Conservation (phyloP, 345 rosid species). For the Mangifera indica region DNA sequence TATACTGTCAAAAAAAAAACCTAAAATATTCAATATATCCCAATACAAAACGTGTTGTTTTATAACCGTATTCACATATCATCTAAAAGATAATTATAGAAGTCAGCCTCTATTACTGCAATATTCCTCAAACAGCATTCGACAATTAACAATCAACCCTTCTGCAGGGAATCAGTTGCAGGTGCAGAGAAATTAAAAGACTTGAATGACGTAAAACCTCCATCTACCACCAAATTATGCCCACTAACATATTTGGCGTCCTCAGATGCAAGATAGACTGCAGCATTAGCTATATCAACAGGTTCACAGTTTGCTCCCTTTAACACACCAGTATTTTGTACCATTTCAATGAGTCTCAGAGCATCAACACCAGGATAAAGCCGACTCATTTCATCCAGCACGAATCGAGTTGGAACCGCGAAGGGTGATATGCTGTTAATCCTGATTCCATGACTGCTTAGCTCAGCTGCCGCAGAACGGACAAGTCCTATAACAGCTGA, state of each 20-base stretch:
- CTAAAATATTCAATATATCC: no score
- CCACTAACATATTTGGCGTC: slow-evolving; percentile 85
- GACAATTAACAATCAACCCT: slow-evolving; percentile 3
- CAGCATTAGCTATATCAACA: slow-evolving; percentile 78
- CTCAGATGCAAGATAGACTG: slow-evolving; percentile 70
- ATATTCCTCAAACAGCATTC: background rate
- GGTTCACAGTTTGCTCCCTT: slow-evolving; percentile 64
- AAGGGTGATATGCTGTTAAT: slow-evolving; percentile 82
- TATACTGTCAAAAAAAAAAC: no score
- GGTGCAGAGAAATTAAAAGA: slow-evolving; percentile 49
- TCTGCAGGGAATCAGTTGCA: slow-evolving; percentile 42
- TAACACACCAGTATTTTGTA: slow-evolving; percentile 45
- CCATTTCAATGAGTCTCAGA: slow-evolving; percentile 31
- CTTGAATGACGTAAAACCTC: slow-evolving; percentile 78
- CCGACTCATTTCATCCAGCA: slow-evolving; percentile 53
- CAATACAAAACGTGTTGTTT: no score
- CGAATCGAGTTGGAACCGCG: slow-evolving; percentile 64
- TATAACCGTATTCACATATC: no score
- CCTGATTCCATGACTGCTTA: slow-evolving; percentile 60
- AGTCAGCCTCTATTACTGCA: background rate
- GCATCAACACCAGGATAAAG: slow-evolving; percentile 41
- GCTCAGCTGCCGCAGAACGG: slow-evolving; percentile 65
- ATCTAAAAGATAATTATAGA: background rate
- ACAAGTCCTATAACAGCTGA: slow-evolving; percentile 55
- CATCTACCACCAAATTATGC: slow-evolving; percentile 87